Conservation (phyloP, 495 filamentous ascomycete species). For the Alectoria sarmentosa region DNA sequence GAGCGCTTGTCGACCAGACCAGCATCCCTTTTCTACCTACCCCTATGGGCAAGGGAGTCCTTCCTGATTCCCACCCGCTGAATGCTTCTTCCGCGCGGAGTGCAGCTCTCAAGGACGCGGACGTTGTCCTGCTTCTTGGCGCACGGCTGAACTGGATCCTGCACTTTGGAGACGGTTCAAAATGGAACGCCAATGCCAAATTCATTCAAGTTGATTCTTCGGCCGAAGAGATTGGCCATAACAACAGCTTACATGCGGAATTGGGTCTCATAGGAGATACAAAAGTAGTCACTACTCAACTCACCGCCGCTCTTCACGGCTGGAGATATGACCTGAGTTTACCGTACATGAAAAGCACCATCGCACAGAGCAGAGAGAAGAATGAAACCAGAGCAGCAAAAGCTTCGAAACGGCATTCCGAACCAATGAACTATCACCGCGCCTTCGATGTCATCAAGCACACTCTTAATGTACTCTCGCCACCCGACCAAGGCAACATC, state of each 20-base stretch:
- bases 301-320: conserved; percentile 33
- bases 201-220: conserved; percentile 57
- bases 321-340: conserved; percentile 43
- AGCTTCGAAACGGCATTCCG: conserved; percentile 30
- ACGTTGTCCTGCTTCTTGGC: conserved; percentile 53
- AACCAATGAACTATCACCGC: conserved; percentile 48
- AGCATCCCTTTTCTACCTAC: conserved; percentile 55
- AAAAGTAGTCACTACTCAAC: conserved; percentile 43
- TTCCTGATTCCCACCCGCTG: conserved; percentile 49
- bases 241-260: conserved; percentile 35
- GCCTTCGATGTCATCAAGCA: conserved; percentile 49
- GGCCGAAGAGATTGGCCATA: conserved; percentile 50
- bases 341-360: conserved; percentile 32
- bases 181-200: conserved; percentile 46
- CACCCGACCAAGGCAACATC: conserved; percentile 41
- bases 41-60: conserved; percentile 58
- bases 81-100: conserved; percentile 55
- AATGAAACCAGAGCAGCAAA: conserved; percentile 43
- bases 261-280: conserved; percentile 50
- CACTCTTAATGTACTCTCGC: conserved; percentile 36
- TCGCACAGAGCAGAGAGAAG: conserved; percentile 37
- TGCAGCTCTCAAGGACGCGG: conserved; percentile 48
- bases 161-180: conserved; percentile 52
- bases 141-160: conserved; percentile 61
- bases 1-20: conserved; percentile 41